These are phyloP conservation scores for Microcera coccophila DNA, from an alignment of 2,329 filamentous ascomycete species.

Conservation along the genomic window DNA sequence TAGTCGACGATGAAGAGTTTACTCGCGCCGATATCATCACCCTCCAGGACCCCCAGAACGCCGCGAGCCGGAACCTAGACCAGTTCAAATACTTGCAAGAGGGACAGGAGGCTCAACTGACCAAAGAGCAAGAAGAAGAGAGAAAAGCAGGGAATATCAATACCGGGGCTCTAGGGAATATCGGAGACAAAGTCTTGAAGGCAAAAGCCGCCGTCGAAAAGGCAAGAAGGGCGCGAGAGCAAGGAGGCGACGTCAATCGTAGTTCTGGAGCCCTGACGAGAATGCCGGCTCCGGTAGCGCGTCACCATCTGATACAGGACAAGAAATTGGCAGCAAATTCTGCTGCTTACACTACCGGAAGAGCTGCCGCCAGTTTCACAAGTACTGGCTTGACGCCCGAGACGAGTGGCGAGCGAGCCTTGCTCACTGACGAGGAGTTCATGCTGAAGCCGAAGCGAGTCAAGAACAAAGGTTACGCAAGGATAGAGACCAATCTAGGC, in stretches of 20 bases:
- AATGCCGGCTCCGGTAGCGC: slow-evolving; percentile 20
- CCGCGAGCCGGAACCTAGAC: slow-evolving; percentile 75
- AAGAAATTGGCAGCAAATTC: slow-evolving; percentile 73
- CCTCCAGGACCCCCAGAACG: slow-evolving; percentile 90
- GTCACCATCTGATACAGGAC: slow-evolving; percentile 45
- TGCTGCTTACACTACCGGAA: slow-evolving; percentile 83
- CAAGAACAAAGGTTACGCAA: slow-evolving; percentile 85
- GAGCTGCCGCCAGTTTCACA: slow-evolving; percentile 89
- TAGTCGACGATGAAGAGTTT: slow-evolving; percentile 85
- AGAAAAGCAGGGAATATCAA: slow-evolving; percentile 69
- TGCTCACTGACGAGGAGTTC: slow-evolving; percentile 91
- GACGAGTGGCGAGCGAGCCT: slow-evolving; percentile 79
- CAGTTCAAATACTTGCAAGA: slow-evolving; percentile 88
- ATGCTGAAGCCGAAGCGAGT: slow-evolving; percentile 89
- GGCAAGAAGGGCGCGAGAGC: slow-evolving; percentile 70
- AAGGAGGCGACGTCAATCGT: slow-evolving; percentile 56
- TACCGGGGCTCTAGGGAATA: slow-evolving; percentile 70
- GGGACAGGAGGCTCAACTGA: slow-evolving; percentile 64
- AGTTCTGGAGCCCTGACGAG: slow-evolving; percentile 43
- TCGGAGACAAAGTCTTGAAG: slow-evolving; percentile 76
- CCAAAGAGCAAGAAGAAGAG: slow-evolving; percentile 67
- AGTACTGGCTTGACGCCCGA: slow-evolving; percentile 90
- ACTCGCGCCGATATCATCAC: slow-evolving; percentile 90
- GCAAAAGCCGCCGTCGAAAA: slow-evolving; percentile 93
- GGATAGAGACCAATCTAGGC: slow-evolving; percentile 81